Percentiles rank a stretch among this genome's conserved stretches.
Conservation (phyloP, 2,329 filamentous ascomycete genomes). For the Aureobasidium musti region DNA sequence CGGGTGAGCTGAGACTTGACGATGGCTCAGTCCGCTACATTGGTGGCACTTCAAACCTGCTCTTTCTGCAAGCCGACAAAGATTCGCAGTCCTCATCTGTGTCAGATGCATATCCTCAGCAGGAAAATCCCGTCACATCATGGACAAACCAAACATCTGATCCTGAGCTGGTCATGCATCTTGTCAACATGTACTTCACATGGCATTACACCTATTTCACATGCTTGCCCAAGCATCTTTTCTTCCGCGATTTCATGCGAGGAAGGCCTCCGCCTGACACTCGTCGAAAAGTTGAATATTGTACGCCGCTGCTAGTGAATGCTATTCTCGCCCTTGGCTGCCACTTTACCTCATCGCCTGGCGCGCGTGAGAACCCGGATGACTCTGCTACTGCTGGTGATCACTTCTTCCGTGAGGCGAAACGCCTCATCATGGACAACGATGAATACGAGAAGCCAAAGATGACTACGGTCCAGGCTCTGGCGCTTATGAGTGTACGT, state of each 20-base stretch:
- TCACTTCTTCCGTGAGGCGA: constrained; percentile 94
- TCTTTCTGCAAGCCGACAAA: constrained; percentile 65
- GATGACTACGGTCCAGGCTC: constrained; percentile 86
- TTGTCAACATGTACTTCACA: constrained; percentile 96
- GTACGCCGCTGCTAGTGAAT: constrained; percentile 87
- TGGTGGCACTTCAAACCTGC: constrained; percentile 89
- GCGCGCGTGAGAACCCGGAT: constrained; percentile 68
- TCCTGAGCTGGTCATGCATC: constrained; percentile 74
- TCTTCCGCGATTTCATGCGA: constrained; percentile 79
- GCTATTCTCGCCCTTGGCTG: constrained; percentile 90
- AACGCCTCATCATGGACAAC: constrained; percentile 82
- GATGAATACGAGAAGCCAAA: constrained; percentile 90
- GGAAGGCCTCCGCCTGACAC: constrained; percentile 61
- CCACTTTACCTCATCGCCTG: constrained; percentile 80
- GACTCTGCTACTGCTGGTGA: constrained; percentile 88
- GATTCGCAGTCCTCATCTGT: constrained; percentile 42
- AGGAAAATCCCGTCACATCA: constrained; percentile 71
- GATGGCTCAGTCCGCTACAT: constrained; percentile 89
- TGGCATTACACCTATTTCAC: constrained; percentile 99
- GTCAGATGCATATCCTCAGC: constrained; percentile 51
- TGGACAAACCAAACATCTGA: constrained; percentile 89
- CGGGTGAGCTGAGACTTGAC: constrained; percentile 85
- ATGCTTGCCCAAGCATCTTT: constrained; percentile 80
- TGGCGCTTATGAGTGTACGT: constrained; percentile 92
- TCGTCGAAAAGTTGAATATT: constrained; percentile 67